Evolutionary conservation across 176 grass and related monocot genomes (phyloP), one percentile per base, ranked within the genome.

Genomic region (Eleusine coracana): DNA sequence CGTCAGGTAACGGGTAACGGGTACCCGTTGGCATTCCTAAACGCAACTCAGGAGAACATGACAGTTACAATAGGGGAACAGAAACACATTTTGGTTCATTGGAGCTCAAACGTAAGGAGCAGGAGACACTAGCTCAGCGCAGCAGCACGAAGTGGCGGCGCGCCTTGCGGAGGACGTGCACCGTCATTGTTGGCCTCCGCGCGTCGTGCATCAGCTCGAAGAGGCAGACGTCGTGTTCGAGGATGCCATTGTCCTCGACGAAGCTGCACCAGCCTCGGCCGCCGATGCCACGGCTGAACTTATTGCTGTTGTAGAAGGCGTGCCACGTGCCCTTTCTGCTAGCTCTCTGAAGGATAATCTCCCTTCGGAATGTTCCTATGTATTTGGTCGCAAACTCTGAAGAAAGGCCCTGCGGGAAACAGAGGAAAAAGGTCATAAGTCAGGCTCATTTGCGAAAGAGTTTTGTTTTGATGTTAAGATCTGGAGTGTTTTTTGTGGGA

Each of bases 101-200:
- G 5, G 13, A 38, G 40, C 61, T 23, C 23, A 31, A n/a, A 1
- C 1, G 54, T 58, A 58, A 21, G 15, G 15, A 14, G 45, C 25
- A 14, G 45, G 9, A 7, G 18, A 8, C 10, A 3, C 2, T 23
- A 78, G 17, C 45, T 89, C 80, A 89, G 52, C 17, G 29, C 51
- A 89, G n/a, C 50, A 80, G 76, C 28, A 60, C 75, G 31, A 74
- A 88, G 81, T 50, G 76, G 68, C 82, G 70, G 41, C 17, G 70
- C 61, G 85, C n/a, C 82, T 59, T 75, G 41, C 87, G 61, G 12
- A 89, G 70, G 70, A 85, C 41, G 63, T 84, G 87, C 69, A 89
- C 70, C n/a, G 52, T 44, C 62, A 75, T 39, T 5, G 62, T 61
- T 21, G n/a, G 60, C 9, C 28, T 25, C 11, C 29, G 68, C 7